Conservation (phyloP, 129 eudicot genomes). For the Flaveria robusta region DNA sequence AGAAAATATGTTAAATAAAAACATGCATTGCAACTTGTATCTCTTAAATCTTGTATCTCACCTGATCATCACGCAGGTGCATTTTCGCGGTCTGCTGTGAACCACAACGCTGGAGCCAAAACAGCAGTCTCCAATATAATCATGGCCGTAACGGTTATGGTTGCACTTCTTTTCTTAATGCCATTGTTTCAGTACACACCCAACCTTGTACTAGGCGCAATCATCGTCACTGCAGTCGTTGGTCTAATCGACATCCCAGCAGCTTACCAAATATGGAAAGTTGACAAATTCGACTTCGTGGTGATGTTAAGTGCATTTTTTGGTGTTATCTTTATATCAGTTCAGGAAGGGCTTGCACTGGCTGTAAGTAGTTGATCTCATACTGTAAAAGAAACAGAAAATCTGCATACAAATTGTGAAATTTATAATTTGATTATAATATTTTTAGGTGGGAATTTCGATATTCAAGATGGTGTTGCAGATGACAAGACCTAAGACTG, state of each 20-base stretch:
- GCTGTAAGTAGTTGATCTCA: constrained; percentile 52
- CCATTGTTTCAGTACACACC: constrained; percentile 90
- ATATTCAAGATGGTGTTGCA: constrained; percentile 70
- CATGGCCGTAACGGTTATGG: constrained; percentile 85
- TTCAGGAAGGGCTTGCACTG: constrained; percentile 74
- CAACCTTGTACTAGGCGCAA: constrained; percentile 75
- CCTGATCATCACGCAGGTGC: constrained; percentile 47
- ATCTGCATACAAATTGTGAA: not conserved
- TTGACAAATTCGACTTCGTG: constrained; percentile 77
- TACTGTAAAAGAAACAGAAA: not conserved
- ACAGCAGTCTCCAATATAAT: constrained; percentile 83
- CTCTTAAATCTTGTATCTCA: not conserved
- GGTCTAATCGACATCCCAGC: constrained; percentile 80
- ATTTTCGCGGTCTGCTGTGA: constrained; percentile 88
- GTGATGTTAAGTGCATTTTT: constrained; percentile 81
- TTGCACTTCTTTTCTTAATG: constrained; percentile 83
- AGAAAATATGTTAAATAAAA: not conserved
- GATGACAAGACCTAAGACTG: constrained; percentile 78
- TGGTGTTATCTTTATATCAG: constrained; percentile 80
- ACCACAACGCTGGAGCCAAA: constrained; percentile 83
- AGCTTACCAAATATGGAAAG: constrained; percentile 74
- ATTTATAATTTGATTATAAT: not conserved
- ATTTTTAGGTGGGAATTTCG: constrained; percentile 68
- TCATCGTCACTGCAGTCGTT: constrained; percentile 80
- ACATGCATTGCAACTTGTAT: not conserved